Conservation (phyloP, 352 stramenopile genomes). For the Pythium phragmiticola region DNA sequence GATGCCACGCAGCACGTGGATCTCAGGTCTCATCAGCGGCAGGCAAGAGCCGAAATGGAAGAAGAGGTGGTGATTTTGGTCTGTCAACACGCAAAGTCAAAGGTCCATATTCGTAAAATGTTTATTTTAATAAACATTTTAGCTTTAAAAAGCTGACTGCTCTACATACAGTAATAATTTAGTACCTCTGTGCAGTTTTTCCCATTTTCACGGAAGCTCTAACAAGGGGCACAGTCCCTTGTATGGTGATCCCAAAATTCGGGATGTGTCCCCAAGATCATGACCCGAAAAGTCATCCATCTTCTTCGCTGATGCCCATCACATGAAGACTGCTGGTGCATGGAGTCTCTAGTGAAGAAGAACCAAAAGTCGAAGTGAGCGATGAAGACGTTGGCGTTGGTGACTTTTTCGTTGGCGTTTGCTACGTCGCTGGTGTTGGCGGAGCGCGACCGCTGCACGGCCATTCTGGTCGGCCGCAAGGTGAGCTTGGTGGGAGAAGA, state of each 20-base stretch:
- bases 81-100: no score
- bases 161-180: no score
- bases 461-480: constrained; percentile 17
- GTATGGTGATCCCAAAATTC: not conserved
- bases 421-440: not conserved
- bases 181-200: no score
- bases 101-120: no score
- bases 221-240: not conserved
- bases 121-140: no score
- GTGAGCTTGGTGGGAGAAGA: not conserved
- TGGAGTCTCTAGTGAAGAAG: no score
- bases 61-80: not conserved
- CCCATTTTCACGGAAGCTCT: not conserved
- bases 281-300: not conserved
- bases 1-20: not conserved
- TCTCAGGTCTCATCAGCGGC: constrained; percentile 10
- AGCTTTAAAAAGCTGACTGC: no score
- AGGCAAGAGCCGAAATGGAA: not conserved
- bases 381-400: not conserved
- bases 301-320: not conserved
- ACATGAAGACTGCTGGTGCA: no score
- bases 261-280: constrained; percentile 6
- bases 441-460: constrained; percentile 14
- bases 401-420: not conserved
- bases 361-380: not conserved